phyloP scores from a whole-genome alignment of 2,329 filamentous ascomycete genomes.

The Aspergillus chevalieri region DNA sequence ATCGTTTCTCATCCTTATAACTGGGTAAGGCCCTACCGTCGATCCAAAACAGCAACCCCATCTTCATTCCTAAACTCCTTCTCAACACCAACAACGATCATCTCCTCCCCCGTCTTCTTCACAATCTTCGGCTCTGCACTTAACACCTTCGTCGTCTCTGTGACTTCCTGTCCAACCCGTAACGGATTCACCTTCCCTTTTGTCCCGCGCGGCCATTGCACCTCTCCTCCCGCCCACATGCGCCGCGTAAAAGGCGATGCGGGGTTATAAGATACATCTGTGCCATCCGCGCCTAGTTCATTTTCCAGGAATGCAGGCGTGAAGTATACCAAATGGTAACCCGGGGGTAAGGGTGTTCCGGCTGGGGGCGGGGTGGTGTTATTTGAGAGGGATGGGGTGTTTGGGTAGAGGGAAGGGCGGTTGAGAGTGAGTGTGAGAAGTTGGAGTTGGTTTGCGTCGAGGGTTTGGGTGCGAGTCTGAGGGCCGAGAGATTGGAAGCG shows the following conservation, averaged over 20 bases:
- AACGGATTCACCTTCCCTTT: constrained; percentile 35
- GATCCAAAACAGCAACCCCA: constrained; percentile 51
- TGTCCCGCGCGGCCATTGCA: constrained; percentile 43
- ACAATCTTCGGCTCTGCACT: constrained; percentile 52
- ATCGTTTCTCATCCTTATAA: not conserved
- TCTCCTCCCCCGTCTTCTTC: constrained; percentile 49
- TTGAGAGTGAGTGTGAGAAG: constrained; percentile 55
- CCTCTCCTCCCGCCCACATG: constrained; percentile 63
- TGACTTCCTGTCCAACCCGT: constrained; percentile 50
- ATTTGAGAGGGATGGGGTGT: constrained; percentile 34
- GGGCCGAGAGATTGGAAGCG: constrained; percentile 39
- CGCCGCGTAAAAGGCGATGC: constrained; percentile 55
- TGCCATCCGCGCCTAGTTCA: constrained; percentile 55
- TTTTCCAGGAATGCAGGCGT: constrained; percentile 51
- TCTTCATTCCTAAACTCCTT: constrained; percentile 52
- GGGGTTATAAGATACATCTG: constrained; percentile 56
- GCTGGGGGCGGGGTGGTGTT: constrained; percentile 24
- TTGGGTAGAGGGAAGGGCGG: constrained; percentile 40
- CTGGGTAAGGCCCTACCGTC: constrained; percentile 34
- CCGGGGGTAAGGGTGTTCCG: constrained; percentile 51
- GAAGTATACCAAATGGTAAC: constrained; percentile 61
- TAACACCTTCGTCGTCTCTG: constrained; percentile 52
- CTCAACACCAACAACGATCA: constrained; percentile 60
- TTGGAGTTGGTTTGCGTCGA: constrained; percentile 60
- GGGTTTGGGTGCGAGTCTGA: constrained; percentile 43